A percentile compares a stretch with the other conserved stretches of the same genome.
These are phyloP conservation scores for Psophocarpus tetragonolobus DNA, from an alignment of 306 rosid species.

Conservation along the genomic window DNA sequence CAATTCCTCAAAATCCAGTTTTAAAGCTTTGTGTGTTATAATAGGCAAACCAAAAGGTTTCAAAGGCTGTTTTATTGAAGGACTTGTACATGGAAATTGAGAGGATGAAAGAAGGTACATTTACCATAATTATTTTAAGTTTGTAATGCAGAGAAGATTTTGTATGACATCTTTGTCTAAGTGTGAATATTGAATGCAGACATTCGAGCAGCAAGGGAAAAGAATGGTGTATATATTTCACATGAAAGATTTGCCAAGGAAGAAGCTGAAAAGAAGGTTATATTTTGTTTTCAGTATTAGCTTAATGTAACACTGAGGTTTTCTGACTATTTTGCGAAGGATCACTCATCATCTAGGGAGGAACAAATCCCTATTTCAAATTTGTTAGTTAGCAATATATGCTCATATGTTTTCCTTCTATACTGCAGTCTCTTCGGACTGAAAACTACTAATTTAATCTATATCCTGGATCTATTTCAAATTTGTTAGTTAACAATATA, in stretches of 20 bases:
- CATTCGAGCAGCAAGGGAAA: conserved; percentile 94
- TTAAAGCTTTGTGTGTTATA: conserved; percentile 5
- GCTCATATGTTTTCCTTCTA: not conserved
- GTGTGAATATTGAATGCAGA: conserved; percentile 52
- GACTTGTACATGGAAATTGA: conserved; percentile 89
- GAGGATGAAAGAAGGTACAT: conserved; percentile 86
- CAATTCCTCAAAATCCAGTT: conserved; percentile 4
- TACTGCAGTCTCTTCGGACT: conserved; percentile 2
- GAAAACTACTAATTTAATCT: conserved; percentile 21
- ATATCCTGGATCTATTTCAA: no score
- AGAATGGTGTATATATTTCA: conserved; percentile 90
- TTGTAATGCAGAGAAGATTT: conserved; percentile 18
- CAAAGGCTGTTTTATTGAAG: conserved; percentile 84
- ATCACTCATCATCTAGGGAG: not conserved
- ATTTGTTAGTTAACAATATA: not conserved
- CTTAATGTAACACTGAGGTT: not conserved
- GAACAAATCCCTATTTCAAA: not conserved
- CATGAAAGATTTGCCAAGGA: conserved; percentile 83
- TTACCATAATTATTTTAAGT: not conserved
- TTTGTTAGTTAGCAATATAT: not conserved
- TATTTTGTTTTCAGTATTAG: not conserved
- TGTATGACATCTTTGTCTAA: conserved; percentile 6
- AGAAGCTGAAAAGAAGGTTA: conserved; percentile 95
- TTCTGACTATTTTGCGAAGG: not conserved
- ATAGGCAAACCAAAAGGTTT: conserved; percentile 93